A percentile compares a stretch with the other conserved stretches of the same genome.
phyloP scores from a whole-genome alignment of 352 stramenopile species.

The Thraustochytrium aureum region DNA sequence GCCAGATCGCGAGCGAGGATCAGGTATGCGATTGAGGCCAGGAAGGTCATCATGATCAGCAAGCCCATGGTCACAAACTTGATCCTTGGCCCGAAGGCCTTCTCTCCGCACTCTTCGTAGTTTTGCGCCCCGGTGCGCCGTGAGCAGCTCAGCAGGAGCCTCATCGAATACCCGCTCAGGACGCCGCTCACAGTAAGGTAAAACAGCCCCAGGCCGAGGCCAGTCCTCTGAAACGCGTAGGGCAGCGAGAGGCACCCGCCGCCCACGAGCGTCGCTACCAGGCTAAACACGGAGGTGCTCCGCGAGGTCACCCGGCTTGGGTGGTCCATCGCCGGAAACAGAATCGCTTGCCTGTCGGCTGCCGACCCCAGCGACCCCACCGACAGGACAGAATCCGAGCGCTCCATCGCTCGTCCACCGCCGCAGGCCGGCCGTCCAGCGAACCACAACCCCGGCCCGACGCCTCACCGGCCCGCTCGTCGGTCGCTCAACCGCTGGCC shows the following conservation, averaged over 20 bases:
- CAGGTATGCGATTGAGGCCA: conserved; percentile 41
- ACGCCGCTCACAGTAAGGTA: conserved; percentile 56
- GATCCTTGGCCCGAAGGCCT: conserved; percentile 3
- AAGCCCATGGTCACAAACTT: conserved; percentile 49
- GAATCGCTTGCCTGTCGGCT: neutral
- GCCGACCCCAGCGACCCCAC: neutral
- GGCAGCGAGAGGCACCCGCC: conserved; percentile 76
- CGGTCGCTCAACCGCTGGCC: no score
- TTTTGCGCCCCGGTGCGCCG: conserved; percentile 33
- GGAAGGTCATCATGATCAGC: conserved; percentile 52
- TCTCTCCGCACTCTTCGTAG: conserved; percentile 50
- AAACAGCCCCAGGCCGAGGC: conserved; percentile 54
- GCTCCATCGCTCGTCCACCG: no score
- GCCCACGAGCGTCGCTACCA: conserved; percentile 81
- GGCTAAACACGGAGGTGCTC: conserved; percentile 74
- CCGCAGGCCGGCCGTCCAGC: no score
- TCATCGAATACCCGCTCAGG: conserved; percentile 33
- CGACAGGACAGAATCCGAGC: neutral
- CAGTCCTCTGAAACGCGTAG: conserved; percentile 66
- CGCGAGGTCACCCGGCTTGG: conserved; percentile 11
- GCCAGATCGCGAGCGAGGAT: conserved; percentile 35
- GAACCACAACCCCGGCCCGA: no score
- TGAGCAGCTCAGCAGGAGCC: conserved; percentile 29
- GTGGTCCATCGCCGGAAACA: conserved; percentile 41
- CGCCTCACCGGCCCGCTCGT: no score